Base-by-base conservation (phyloP, 2,329 filamentous ascomycete species). In the Endothia cerciana region DNA sequence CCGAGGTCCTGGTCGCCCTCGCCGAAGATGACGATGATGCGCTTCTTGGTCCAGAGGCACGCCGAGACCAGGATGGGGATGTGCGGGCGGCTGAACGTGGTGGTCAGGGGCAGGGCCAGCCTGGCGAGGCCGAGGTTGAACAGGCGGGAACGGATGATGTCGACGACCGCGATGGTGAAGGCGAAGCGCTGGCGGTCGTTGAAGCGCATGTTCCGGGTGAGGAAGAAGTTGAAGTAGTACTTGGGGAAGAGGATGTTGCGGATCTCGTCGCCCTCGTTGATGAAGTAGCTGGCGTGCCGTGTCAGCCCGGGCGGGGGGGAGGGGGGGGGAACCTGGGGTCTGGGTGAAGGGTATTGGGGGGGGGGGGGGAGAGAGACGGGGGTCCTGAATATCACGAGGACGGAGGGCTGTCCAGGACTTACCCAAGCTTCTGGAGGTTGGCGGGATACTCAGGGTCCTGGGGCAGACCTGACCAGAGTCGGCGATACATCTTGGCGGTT, bases 201-300 rank as follows among this genome's bases (percentile, higher is more conserved):
- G 78, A 90, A 84, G 45, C 93, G 88, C n/a, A 86, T 81, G 76
- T 93, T 93, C 71, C 87, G 88, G 74, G 86, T 90, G 62, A 91
- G 77, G 74, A 88, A 89, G 82, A 85, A 97, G 71, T 91, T 85
- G 81, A 92, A 97, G 73, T 89, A 89, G 70, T 85, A 81, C 36
- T 89, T 83, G 0, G 90, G 88, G 43, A 92, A 80, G 28, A 85
- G 80, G 63, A 91, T 89, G 68, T 83, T 88, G 58, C 91, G 88
- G 68, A 97, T 85, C 72, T 94, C 87, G 70, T 94, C 92, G 0
- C 88, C 77, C 0, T 89, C 83, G 71, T 92, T 93, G 78, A 97
- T 78, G 74, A 92, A 94, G 77, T 93, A 96, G 53, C 92, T 94
- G 67, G n/a, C 38, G n/a, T n/a, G 40, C 19, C 11, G 8, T 28